These are phyloP conservation scores for Scedosporium apiospermum DNA, from an alignment of 2,329 filamentous ascomycete genomes.

Conservation along the genomic window DNA sequence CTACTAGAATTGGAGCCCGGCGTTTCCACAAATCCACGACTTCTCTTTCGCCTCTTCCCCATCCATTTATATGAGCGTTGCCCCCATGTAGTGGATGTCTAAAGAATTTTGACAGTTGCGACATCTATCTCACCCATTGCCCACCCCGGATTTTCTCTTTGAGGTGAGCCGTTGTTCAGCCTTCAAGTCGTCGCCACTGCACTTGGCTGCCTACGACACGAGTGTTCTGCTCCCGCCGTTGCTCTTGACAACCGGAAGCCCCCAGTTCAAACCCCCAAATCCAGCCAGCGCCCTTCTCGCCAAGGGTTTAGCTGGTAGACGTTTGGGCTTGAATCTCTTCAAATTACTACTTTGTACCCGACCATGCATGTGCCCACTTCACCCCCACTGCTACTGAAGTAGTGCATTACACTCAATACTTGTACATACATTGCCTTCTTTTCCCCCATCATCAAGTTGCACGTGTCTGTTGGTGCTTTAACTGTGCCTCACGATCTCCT, in stretches of 20 bases:
- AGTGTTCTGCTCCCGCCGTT: not conserved
- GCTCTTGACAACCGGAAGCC: not conserved
- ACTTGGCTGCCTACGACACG: not conserved
- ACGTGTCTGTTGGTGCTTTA: not conserved
- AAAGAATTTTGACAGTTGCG: not conserved
- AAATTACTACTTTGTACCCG: not conserved
- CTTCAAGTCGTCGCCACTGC: not conserved
- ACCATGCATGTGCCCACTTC: not conserved
- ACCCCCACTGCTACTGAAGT: not conserved
- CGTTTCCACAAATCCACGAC: not conserved
- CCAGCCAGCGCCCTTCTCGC: not conserved
- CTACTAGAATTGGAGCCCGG: not conserved
- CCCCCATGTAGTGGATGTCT: not conserved
- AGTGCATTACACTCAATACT: not conserved
- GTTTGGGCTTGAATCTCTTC: not conserved
- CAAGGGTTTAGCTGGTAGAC: not conserved
- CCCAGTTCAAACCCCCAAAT: not conserved
- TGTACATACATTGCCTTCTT: not conserved
- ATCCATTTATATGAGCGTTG: not conserved
- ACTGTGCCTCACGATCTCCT: not conserved
- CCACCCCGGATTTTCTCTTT: slow-evolving; percentile 2
- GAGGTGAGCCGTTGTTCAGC: slow-evolving; percentile 7
- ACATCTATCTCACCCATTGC: not conserved
- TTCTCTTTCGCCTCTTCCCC: not conserved
- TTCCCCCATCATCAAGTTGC: not conserved